Evolutionary conservation across 345 rosid species (phyloP), one percentile per base, ranked within the genome.

Genomic region (Rhodamnia argentea): DNA sequence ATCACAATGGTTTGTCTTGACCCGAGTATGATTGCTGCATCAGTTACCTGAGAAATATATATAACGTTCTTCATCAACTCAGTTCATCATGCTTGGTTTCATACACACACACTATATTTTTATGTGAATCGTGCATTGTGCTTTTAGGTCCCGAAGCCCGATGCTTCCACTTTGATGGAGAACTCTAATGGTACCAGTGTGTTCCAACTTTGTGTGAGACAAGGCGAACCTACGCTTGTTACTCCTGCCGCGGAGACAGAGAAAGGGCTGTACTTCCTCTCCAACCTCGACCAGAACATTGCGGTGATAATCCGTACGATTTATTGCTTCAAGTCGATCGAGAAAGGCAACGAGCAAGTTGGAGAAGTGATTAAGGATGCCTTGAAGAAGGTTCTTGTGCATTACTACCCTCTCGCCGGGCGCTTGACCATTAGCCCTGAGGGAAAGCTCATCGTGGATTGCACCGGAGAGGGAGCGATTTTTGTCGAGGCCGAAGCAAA

Each of bases 271-370:
- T 95, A 93, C 88, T 96, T 94, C 90, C 94, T 96, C 81, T 96
- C 99, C 2, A 96, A 96, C 90, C 96, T 95, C 82, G 98, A 96
- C 87, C 99, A 96, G 84, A 95, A 95, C 93, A 92, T 95, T 20
- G 96, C 98, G 0, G 96, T 94, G 74, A 92, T 93, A 57, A 93
- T 96, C 42, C 95, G 95, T 2, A 96, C 99, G 9, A 91, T 95
- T n/a, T 94, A 95, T 87, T 95, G 96, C 90, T 96, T 93, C 91
- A 93, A 92, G 88, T 91, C 98, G 3, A 92, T 92, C 3, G 92
- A 90, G 84, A 93, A 82, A 87, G 98, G 96, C 56, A 95, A 93
- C 40, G 93, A 91, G 57, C 88, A 92, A 11, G 92, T 93, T 11
- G 95, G 82, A 15, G 90, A 94, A 87, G 93, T 92, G 86, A 91